phyloP scores from a whole-genome alignment of 192 early-diverging fungal genomes.

The Coemansia sp. region DNA sequence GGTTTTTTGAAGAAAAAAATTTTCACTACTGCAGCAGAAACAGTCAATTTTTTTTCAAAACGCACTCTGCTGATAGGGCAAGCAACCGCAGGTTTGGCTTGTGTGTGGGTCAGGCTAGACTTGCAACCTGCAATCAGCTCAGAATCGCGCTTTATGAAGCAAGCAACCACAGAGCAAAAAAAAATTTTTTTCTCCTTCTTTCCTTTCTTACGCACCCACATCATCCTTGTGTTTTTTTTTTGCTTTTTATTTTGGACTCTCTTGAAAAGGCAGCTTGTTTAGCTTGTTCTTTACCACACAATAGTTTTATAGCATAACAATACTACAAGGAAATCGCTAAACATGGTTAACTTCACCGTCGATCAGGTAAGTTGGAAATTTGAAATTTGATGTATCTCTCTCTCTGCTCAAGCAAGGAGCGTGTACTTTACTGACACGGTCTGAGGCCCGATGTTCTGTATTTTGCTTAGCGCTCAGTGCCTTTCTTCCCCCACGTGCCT shows the following conservation, averaged over 20 bases:
- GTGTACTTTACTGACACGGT: too few relatives aligned
- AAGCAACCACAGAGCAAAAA: background rate
- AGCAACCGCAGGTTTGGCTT: too few relatives aligned
- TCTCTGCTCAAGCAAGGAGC: background rate
- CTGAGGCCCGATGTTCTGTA: too few relatives aligned
- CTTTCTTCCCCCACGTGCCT: too few relatives aligned
- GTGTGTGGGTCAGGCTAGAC: too few relatives aligned
- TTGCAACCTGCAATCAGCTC: background rate
- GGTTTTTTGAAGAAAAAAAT: background rate
- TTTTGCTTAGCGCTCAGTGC: too few relatives aligned
- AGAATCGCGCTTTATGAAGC: background rate
- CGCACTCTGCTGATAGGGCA: background rate
- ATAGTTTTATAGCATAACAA: slow-evolving; percentile 14
- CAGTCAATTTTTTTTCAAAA: background rate
- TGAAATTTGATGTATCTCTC: background rate
- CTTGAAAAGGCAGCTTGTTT: slow-evolving; percentile 5
- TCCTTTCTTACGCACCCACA: background rate
- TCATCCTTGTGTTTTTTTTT: slow-evolving; percentile 10
- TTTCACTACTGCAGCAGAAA: background rate
- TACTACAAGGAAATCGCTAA: slow-evolving; percentile 33
- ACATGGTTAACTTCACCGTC: slow-evolving; percentile 57
- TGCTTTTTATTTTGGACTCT: slow-evolving; percentile 14
- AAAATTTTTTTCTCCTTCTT: slow-evolving; percentile 8
- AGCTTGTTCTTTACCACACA: slow-evolving; percentile 8
- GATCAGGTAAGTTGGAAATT: slow-evolving; percentile 47